Evolutionary conservation across 306 rosid genomes (phyloP).

Genomic region (Rubus parviflorus): DNA sequence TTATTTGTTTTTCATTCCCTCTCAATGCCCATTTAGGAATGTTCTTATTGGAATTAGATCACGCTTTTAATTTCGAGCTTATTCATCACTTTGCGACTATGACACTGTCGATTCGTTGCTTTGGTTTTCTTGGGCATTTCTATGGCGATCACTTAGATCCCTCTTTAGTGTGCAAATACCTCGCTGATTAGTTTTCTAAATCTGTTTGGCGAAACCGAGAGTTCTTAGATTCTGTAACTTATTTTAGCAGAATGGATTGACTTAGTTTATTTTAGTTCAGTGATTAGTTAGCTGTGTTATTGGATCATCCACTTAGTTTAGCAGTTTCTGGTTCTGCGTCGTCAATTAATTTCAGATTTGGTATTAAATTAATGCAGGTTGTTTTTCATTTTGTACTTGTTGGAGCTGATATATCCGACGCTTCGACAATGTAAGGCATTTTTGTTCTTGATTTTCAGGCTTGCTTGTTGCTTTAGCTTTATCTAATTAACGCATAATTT

Average conservation of each 20-base stretch:
- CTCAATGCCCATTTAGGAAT: not conserved
- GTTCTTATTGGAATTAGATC: not conserved
- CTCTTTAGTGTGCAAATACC: not conserved
- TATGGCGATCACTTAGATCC: constrained; percentile 31
- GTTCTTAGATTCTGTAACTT: not conserved
- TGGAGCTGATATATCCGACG: constrained; percentile 35
- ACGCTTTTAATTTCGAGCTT: not conserved
- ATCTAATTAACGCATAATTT: constrained; percentile 6
- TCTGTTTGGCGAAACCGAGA: not conserved
- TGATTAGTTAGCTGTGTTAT: not conserved
- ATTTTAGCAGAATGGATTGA: too few species aligned
- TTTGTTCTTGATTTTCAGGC: constrained; percentile 3
- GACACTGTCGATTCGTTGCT: not conserved
- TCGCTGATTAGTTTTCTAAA: not conserved
- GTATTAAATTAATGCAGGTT: constrained; percentile 43
- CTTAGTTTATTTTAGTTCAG: not conserved
- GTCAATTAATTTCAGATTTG: not conserved
- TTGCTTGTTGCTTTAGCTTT: not conserved
- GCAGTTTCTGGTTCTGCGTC: not conserved
- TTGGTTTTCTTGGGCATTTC: constrained; percentile 16
- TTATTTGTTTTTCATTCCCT: not conserved
- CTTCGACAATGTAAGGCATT: constrained; percentile 45
- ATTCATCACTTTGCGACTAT: not conserved
- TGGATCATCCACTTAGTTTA: not conserved
- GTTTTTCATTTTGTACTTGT: constrained; percentile 27